Conservation (phyloP, 768 basidiomycete genomes). For the Suillus brevipes region DNA sequence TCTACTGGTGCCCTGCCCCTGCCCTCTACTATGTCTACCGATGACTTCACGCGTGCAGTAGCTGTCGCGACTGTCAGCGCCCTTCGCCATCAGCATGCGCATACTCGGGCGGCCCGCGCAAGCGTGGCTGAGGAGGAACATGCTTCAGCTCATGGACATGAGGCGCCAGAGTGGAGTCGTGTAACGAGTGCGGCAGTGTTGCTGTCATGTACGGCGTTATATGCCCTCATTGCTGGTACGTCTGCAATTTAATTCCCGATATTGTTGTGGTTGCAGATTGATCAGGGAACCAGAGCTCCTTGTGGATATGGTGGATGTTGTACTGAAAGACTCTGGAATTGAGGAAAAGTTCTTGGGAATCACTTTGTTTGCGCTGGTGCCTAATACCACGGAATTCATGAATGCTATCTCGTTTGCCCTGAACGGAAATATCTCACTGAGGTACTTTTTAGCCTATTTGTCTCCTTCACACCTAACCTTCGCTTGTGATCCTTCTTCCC, state of each 20-base stretch:
- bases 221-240: slow-evolving; percentile 94
- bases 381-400: slow-evolving; percentile 99
- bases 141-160: slow-evolving; percentile 74
- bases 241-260: slow-evolving; percentile 9
- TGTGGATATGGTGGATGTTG: slow-evolving; percentile 92
- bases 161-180: slow-evolving; percentile 96
- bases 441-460: slow-evolving; percentile 47
- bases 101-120: slow-evolving; percentile 47
- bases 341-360: slow-evolving; percentile 98
- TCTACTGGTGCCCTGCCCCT: slow-evolving; percentile 49
- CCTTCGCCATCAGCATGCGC: slow-evolving; percentile 75
- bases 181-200: slow-evolving; percentile 87
- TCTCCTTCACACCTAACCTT: neutral
- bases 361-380: slow-evolving; percentile 94
- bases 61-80: slow-evolving; percentile 94
- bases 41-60: slow-evolving; percentile 92
- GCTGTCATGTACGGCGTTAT: slow-evolving; percentile 85
- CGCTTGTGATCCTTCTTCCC: slow-evolving; percentile 8
- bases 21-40: slow-evolving; percentile 69
- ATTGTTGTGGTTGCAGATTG: neutral
- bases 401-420: slow-evolving; percentile 98
- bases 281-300: slow-evolving; percentile 66
- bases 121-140: slow-evolving; percentile 43
- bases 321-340: slow-evolving; percentile 86
- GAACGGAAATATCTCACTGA: slow-evolving; percentile 94